Evolutionary conservation across 1,139 yeast species (phyloP).

Genomic region (Nakaseomyces sp.): DNA sequence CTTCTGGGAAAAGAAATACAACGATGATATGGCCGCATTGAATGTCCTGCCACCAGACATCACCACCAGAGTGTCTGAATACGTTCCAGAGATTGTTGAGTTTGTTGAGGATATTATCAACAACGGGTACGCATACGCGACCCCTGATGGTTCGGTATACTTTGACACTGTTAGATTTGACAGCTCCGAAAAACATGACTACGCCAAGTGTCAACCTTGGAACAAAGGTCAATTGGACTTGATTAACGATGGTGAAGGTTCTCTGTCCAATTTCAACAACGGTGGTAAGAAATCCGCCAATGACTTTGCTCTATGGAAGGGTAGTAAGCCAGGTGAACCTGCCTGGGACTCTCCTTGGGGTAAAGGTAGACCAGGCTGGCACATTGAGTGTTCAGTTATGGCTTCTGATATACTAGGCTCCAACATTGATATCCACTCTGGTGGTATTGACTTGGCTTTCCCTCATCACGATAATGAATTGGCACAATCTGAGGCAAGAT

Average conservation of each 20-base stretch:
- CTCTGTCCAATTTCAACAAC: conserved; percentile 45
- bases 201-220: conserved; percentile 98
- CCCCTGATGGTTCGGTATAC: conserved; percentile 87
- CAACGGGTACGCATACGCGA: conserved; percentile 78
- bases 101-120: conserved; percentile 66
- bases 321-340: conserved; percentile 96
- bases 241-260: conserved; percentile 93
- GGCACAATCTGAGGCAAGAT: conserved; percentile 94
- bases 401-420: conserved; percentile 82
- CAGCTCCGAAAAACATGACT: conserved; percentile 57
- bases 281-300: conserved; percentile 61
- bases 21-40: conserved; percentile 74
- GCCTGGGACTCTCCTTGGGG: conserved; percentile 97
- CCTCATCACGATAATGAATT: conserved; percentile 99
- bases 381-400: conserved; percentile 98
- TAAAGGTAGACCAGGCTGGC: conserved; percentile 98
- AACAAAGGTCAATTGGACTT: conserved; percentile 81
- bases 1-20: conserved; percentile 79
- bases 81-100: conserved; percentile 79
- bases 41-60: conserved; percentile 79
- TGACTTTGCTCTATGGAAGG: conserved; percentile 96
- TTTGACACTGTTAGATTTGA: conserved; percentile 85
- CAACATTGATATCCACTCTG: conserved; percentile 88
- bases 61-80: conserved; percentile 95
- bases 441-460: conserved; percentile 94